Conservation (phyloP, 116 monocot genomes). For the Phalaenopsis hybrid region DNA sequence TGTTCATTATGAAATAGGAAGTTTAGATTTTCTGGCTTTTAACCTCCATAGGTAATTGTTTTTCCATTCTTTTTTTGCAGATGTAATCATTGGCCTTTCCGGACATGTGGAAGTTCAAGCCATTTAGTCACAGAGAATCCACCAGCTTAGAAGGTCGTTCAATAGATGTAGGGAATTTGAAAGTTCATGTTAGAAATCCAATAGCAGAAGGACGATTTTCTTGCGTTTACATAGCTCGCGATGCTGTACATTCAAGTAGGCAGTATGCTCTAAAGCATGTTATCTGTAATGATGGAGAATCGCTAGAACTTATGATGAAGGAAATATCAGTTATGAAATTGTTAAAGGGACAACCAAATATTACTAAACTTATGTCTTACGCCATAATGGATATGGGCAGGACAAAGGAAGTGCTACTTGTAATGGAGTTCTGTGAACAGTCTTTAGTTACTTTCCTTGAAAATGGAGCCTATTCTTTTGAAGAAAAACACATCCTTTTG, state of each 20-base stretch:
- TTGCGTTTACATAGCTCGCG: constrained; percentile 74
- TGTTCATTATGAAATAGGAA: not conserved
- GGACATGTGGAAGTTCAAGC: constrained; percentile 84
- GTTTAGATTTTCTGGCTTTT: not conserved
- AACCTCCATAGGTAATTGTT: not conserved
- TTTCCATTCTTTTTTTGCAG: constrained; percentile 4
- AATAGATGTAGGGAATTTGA: constrained; percentile 62
- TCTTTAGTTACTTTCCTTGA: constrained; percentile 70
- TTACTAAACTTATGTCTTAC: constrained; percentile 54
- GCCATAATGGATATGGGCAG: constrained; percentile 68
- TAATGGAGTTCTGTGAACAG: constrained; percentile 90
- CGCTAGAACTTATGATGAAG: constrained; percentile 62
- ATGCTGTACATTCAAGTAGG: constrained; percentile 49
- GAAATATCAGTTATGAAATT: constrained; percentile 74
- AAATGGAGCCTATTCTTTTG: constrained; percentile 53
- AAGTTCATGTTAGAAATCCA: constrained; percentile 63
- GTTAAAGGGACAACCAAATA: constrained; percentile 82
- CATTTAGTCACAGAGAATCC: constrained; percentile 57
- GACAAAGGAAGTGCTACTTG: constrained; percentile 66
- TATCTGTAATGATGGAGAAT: constrained; percentile 77
- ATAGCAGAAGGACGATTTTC: constrained; percentile 94
- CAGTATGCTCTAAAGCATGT: constrained; percentile 94
- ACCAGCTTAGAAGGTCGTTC: constrained; percentile 70
- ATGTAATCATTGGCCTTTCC: not conserved
- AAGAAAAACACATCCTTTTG: constrained; percentile 63